A percentile compares a stretch with the other conserved stretches of the same genome.
Conservation (phyloP, 2,329 filamentous ascomycete genomes). For the Colletotrichum ledebouriae region DNA sequence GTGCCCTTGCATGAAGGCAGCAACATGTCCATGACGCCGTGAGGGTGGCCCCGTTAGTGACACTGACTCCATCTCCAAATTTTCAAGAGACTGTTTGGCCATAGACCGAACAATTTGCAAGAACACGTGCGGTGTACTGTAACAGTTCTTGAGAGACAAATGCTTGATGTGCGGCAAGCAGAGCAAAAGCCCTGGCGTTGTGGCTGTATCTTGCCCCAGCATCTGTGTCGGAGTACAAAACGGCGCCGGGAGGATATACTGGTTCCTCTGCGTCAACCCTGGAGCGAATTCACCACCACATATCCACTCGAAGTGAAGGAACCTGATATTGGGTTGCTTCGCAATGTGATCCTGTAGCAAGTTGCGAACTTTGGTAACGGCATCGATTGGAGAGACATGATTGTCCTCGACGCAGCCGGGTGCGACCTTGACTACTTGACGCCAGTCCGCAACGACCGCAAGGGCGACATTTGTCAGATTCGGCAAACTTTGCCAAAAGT, state of each 20-base stretch:
- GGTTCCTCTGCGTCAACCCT: conserved; percentile 72
- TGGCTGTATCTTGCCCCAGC: conserved; percentile 48
- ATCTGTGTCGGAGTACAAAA: conserved; percentile 52
- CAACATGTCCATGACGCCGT: conserved; percentile 3
- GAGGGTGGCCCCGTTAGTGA: conserved; percentile 68
- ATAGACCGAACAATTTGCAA: conserved; percentile 64
- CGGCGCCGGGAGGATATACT: conserved; percentile 73
- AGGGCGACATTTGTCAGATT: conserved; percentile 68
- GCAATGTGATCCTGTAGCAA: conserved; percentile 66
- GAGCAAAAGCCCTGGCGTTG: conserved; percentile 57
- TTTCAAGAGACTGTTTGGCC: conserved; percentile 61
- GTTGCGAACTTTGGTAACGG: conserved; percentile 64
- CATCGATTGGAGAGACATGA: conserved; percentile 63
- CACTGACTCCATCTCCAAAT: conserved; percentile 72
- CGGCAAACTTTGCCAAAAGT: conserved; percentile 73
- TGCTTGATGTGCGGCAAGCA: conserved; percentile 68
- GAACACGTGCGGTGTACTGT: conserved; percentile 72
- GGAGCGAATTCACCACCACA: conserved; percentile 76
- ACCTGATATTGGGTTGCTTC: conserved; percentile 63
- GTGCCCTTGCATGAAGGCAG: conserved; percentile 43
- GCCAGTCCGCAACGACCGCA: conserved; percentile 76
- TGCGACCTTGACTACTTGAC: conserved; percentile 66
- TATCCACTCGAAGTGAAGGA: conserved; percentile 75
- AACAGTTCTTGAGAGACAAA: conserved; percentile 77
- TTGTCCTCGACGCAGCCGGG: conserved; percentile 64